A percentile compares a stretch with the other conserved stretches of the same genome.
Evolutionary conservation across 2,329 filamentous ascomycete species (phyloP).

Genomic region (Colletotrichum chrysophilum): DNA sequence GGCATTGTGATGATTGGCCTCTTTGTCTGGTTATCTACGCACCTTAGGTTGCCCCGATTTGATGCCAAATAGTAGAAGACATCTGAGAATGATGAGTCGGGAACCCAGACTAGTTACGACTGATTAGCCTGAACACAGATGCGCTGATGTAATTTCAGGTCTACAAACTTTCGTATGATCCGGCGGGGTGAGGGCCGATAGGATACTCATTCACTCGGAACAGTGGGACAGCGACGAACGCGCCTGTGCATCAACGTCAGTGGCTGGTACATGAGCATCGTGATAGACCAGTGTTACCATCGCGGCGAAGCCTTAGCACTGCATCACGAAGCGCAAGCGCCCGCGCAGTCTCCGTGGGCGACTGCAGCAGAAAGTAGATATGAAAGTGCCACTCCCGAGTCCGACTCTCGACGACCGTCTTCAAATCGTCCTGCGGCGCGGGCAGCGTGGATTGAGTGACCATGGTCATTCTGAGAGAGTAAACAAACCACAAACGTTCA

Average conservation of each 20-base stretch:
- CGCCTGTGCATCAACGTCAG: conserved; percentile 25
- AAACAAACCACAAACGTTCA: neutral
- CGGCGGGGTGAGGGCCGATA: conserved; percentile 37
- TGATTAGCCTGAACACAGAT: neutral
- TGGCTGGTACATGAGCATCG: fast-evolving
- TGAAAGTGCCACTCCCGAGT: conserved; percentile 39
- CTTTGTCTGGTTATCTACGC: neutral
- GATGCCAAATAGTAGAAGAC: conserved; percentile 38
- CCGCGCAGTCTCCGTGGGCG: conserved; percentile 32
- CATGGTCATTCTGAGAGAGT: conserved; percentile 6
- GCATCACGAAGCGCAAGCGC: conserved; percentile 37
- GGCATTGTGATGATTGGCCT: neutral
- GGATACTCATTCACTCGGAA: conserved; percentile 35
- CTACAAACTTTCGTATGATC: conserved; percentile 37
- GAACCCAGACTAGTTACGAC: conserved; percentile 31
- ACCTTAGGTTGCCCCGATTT: conserved; percentile 35
- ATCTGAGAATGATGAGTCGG: conserved; percentile 37
- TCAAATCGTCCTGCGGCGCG: conserved; percentile 29
- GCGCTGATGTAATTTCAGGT: neutral
- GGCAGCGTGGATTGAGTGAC: conserved; percentile 21
- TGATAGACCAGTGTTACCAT: conserved; percentile 25
- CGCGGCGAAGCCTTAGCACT: conserved; percentile 34
- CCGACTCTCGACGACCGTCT: conserved; percentile 32
- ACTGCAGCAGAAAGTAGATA: conserved; percentile 38
- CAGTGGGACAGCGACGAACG: conserved; percentile 37